Percentiles rank a stretch among this genome's conserved stretches.
Evolutionary conservation across 331 rosid genomes (phyloP).

Genomic region (Acacia pycnantha): DNA sequence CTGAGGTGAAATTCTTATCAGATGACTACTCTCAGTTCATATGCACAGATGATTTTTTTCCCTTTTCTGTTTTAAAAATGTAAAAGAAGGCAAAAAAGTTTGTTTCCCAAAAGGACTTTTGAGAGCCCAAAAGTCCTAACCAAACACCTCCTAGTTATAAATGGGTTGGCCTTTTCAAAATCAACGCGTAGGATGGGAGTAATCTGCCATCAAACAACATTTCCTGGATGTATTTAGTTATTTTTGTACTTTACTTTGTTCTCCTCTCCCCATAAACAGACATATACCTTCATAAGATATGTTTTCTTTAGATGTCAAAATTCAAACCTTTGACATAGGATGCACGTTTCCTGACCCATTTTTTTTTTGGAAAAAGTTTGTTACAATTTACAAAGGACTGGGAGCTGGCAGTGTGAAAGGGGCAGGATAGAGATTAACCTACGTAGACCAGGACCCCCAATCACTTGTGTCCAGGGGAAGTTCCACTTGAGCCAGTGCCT

Average conservation of each 20-base stretch:
- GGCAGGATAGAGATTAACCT: background rate
- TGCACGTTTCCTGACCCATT: background rate
- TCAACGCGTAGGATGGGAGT: background rate
- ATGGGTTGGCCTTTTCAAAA: constrained; percentile 5
- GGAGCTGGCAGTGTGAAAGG: background rate
- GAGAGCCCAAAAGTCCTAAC: background rate
- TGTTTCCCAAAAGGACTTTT: background rate
- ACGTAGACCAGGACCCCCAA: background rate
- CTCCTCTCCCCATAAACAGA: background rate
- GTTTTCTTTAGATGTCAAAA: background rate
- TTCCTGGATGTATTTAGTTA: background rate
- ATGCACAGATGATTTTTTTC: background rate
- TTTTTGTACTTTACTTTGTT: background rate
- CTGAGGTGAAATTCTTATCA: background rate
- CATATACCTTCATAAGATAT: background rate
- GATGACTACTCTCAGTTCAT: background rate
- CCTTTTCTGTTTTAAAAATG: background rate
- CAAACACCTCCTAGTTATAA: background rate
- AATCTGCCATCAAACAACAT: background rate
- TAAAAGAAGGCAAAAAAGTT: background rate
- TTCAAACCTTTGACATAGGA: background rate
- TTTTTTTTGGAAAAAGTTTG: background rate
- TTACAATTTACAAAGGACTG: background rate
- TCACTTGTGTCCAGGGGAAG: background rate
- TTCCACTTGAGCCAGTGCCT: background rate